These are phyloP conservation scores for Citeromyces hawaiiensis DNA, from an alignment of 1,139 yeast species.

Conservation along the genomic window DNA sequence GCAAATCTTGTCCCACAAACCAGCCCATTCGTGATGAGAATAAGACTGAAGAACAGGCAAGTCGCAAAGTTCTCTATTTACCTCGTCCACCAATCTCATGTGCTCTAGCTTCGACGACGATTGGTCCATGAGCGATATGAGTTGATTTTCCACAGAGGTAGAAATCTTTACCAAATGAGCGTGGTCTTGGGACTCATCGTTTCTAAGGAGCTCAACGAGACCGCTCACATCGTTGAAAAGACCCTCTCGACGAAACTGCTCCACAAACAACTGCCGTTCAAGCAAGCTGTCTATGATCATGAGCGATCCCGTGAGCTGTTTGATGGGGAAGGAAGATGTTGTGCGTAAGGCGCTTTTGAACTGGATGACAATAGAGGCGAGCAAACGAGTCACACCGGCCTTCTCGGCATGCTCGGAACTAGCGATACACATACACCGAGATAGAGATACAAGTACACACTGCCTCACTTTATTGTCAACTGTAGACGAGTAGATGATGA, in stretches of 20 bases:
- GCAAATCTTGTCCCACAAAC: slow-evolving; percentile 32
- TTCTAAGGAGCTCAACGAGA: slow-evolving; percentile 13
- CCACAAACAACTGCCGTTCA: slow-evolving; percentile 24
- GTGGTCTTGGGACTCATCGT: neutral
- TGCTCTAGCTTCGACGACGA: slow-evolving; percentile 6
- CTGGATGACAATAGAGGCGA: slow-evolving; percentile 66
- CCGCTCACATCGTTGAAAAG: slow-evolving; percentile 36
- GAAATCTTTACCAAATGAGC: slow-evolving; percentile 6
- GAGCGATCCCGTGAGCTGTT: slow-evolving; percentile 27
- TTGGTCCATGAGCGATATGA: slow-evolving; percentile 2
- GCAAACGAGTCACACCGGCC: slow-evolving; percentile 27
- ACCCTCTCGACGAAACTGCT: slow-evolving; percentile 61
- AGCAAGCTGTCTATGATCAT: slow-evolving; percentile 34
- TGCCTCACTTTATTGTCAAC: slow-evolving; percentile 59
- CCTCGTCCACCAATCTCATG: neutral
- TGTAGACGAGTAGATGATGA: slow-evolving; percentile 63
- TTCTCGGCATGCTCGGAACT: slow-evolving; percentile 9
- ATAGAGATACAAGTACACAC: slow-evolving; percentile 40
- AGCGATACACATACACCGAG: slow-evolving; percentile 32
- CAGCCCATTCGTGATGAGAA: slow-evolving; percentile 26
- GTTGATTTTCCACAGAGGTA: slow-evolving; percentile 3
- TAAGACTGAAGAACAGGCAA: slow-evolving; percentile 4
- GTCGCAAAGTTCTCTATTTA: slow-evolving; percentile 8
- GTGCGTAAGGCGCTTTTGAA: slow-evolving; percentile 17
- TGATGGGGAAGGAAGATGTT: slow-evolving; percentile 9